Base-by-base conservation (phyloP, 2,329 filamentous ascomycete species). In the Diaporthe longicolla region DNA sequence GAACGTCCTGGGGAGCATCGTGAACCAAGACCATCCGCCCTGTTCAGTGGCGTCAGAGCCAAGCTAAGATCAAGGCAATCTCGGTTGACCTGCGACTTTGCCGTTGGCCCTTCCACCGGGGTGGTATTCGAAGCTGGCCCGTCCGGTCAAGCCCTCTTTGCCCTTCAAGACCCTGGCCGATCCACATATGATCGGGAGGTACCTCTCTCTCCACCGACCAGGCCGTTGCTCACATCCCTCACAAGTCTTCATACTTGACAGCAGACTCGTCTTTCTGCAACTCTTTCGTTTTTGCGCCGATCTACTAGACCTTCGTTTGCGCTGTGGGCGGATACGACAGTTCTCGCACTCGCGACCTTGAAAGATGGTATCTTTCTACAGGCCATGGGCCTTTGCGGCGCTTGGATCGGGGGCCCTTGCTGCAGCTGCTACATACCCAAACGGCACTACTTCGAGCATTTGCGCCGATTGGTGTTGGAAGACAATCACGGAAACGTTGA, bases 321-420 rank as follows among this genome's bases (percentile, higher is more conserved):
- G 57, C 15, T 24, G 63, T 37, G 45, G 48, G 59, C 43, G 52
- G 50, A 74, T 54, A 70, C 55, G 72, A 63, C 48, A 73, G 50
- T 32, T 45, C 37, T 70, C 50, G 55, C 45, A 40, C 58, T 59
- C 43, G 40, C 55, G 40, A 63, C 35, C 21, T 68, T 61, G 68
- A 59, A 72, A 45, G 29, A 75, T 75, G 74, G 55, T 74, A 63
- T 69, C 74, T 75, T 73, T 66, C 55, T 72, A 57, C 73, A 48
- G 63, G 59, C 45, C 59, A 17, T 55, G 48, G 69, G 72, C 55
- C 68, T 19, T 75, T 57, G 72, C 68, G 59, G 50, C 63, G 40
- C 50, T 75, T 58, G 72, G 50, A 17, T 45, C 68, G 55, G 68
- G 74, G 45, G 69, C 61, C 11, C 66, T 40, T 21, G 72, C 74